These are phyloP conservation scores for Polygonum maritimum DNA, from an alignment of 148 eudicot genomes.

Conservation along the genomic window DNA sequence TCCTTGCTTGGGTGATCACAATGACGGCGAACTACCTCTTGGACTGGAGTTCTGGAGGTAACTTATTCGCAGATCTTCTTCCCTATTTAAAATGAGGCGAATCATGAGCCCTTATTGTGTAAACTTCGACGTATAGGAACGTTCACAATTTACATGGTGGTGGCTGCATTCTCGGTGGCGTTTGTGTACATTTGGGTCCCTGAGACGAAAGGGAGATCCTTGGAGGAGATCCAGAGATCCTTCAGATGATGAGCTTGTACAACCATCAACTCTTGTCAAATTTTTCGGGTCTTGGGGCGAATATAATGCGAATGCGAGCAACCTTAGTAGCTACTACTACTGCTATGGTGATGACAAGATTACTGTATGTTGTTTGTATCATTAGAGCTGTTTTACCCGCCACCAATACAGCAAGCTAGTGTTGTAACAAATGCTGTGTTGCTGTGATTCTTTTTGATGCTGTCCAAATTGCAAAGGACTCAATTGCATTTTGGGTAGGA, in stretches of 20 bases:
- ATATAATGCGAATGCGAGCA: neutral
- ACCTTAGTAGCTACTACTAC: neutral
- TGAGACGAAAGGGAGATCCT: conserved; percentile 70
- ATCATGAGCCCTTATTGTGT: neutral
- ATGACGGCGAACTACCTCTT: conserved; percentile 9
- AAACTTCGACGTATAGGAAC: conserved; percentile 30
- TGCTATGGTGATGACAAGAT: neutral
- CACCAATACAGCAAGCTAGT: conserved; percentile 2
- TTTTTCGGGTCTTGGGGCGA: neutral
- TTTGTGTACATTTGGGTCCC: conserved; percentile 65
- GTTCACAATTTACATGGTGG: conserved; percentile 44
- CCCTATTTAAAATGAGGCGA: neutral
- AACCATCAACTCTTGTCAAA: neutral
- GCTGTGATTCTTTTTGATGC: conserved; percentile 2
- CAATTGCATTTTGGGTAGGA: neutral
- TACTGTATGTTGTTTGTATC: neutral
- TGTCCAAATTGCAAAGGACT: conserved; percentile 2
- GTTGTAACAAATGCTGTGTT: neutral
- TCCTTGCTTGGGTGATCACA: conserved; percentile 8
- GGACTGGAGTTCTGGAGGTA: conserved; percentile 6
- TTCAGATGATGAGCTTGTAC: conserved; percentile 34
- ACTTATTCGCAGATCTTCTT: neutral
- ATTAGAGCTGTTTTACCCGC: neutral
- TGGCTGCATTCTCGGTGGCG: conserved; percentile 41
- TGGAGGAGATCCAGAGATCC: conserved; percentile 68